phyloP scores from a whole-genome alignment of 768 basidiomycete genomes.

The Lentinula edodes region DNA sequence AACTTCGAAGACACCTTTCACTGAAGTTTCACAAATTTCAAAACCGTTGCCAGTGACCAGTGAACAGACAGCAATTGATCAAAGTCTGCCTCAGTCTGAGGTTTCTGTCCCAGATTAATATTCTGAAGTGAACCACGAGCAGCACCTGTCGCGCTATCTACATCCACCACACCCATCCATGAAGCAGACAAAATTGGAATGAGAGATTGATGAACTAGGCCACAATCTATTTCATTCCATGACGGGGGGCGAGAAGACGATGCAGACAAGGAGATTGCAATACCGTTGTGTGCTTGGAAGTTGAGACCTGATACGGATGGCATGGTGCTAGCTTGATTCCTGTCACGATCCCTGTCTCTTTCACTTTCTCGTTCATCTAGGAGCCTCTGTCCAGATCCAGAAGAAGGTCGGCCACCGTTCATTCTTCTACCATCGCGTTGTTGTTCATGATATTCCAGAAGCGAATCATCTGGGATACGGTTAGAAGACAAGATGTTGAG shows the following conservation, averaged over 20 bases:
- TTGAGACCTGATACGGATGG: slow-evolving; percentile 50
- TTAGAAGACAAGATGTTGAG: slow-evolving; percentile 19
- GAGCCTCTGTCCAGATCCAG: slow-evolving; percentile 27
- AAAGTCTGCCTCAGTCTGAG: no score
- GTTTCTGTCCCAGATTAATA: no score
- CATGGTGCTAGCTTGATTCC: slow-evolving; percentile 37
- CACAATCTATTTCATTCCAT: slow-evolving; percentile 5
- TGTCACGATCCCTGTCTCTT: background rate
- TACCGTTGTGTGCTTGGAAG: slow-evolving; percentile 21
- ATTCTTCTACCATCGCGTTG: background rate
- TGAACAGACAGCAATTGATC: no score
- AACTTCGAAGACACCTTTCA: no score
- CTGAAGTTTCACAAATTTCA: no score
- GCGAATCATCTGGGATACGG: slow-evolving; percentile 33
- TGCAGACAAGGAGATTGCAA: slow-evolving; percentile 19
- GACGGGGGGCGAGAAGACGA: slow-evolving; percentile 19
- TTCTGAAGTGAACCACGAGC: no score
- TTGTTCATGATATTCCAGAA: slow-evolving; percentile 16
- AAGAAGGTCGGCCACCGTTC: slow-evolving; percentile 25
- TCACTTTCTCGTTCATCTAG: slow-evolving; percentile 26
- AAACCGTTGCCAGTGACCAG: no score
- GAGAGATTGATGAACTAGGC: slow-evolving; percentile 35
- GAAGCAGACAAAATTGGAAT: slow-evolving; percentile 30
- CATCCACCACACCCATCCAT: no score
- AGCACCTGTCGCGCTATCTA: no score